phyloP scores from a whole-genome alignment of 257 asterid species.

The Solanum lycopersicoides region DNA sequence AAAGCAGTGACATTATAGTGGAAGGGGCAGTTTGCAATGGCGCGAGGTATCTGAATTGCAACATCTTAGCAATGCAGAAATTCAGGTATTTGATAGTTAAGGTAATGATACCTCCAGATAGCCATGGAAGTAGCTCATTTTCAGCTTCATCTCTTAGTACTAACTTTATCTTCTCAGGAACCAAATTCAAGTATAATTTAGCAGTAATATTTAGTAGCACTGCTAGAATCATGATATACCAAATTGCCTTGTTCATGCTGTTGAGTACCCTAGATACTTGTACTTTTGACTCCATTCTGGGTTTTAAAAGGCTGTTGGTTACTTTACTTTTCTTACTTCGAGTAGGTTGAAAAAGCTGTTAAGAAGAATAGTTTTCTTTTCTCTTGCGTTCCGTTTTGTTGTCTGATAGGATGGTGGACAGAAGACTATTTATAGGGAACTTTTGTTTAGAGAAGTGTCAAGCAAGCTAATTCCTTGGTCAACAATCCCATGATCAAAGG shows the following conservation, averaged over 20 bases:
- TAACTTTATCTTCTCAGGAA: neutral
- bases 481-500: neutral
- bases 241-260: neutral
- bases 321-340: neutral
- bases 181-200: neutral
- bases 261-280: neutral
- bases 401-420: neutral
- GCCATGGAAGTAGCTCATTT: neutral
- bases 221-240: neutral
- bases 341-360: neutral
- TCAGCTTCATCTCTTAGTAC: neutral
- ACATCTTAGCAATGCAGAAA: conserved; percentile 5
- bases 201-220: neutral
- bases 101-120: neutral
- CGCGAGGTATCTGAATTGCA: conserved; percentile 1
- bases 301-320: neutral
- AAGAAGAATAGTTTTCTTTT: neutral
- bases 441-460: neutral
- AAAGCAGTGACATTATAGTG: neutral
- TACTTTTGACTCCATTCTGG: conserved; percentile 2
- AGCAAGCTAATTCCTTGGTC: neutral
- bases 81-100: conserved; percentile 5
- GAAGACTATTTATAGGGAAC: neutral
- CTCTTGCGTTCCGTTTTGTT: neutral
- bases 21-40: neutral